Conservation (phyloP, 108 stramenopile species). For the Skeletonema potamos region DNA sequence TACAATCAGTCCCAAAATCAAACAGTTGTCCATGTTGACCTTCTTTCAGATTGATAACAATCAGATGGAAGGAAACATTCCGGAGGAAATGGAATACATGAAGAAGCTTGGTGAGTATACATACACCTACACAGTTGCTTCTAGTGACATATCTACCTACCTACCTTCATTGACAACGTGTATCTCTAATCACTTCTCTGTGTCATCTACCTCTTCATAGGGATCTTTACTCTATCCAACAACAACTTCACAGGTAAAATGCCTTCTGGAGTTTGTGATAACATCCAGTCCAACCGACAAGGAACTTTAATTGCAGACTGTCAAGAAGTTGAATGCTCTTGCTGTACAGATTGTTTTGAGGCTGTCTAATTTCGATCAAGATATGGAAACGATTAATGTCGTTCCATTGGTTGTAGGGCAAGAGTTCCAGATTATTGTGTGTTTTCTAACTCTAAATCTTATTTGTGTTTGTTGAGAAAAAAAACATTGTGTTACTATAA, state of each 20-base stretch:
- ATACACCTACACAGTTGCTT: background rate
- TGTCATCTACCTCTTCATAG: background rate
- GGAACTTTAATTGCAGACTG: background rate
- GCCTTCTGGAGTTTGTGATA: conserved; percentile 40
- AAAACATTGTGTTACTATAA: background rate
- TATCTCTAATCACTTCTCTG: background rate
- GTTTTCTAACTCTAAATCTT: too few relatives aligned
- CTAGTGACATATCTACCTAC: too few relatives aligned
- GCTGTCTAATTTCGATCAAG: too few relatives aligned
- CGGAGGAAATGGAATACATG: conserved; percentile 12
- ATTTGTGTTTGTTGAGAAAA: too few relatives aligned
- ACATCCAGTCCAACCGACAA: background rate
- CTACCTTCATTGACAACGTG: too few relatives aligned
- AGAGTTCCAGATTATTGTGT: too few relatives aligned
- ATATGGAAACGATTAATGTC: too few relatives aligned
- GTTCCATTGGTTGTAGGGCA: too few relatives aligned
- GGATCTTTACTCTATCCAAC: conserved; percentile 46
- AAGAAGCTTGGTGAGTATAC: conserved; percentile 29
- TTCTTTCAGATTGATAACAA: conserved; percentile 29
- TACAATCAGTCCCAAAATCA: conserved; percentile 49
- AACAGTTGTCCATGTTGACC: conserved; percentile 6
- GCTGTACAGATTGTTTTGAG: background rate
- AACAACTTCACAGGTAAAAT: conserved; percentile 52
- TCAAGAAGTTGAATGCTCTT: background rate
- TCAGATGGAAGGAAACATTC: conserved; percentile 13